phyloP scores from a whole-genome alignment of 1,139 yeast genomes.

The Saccharomyces hybrid region DNA sequence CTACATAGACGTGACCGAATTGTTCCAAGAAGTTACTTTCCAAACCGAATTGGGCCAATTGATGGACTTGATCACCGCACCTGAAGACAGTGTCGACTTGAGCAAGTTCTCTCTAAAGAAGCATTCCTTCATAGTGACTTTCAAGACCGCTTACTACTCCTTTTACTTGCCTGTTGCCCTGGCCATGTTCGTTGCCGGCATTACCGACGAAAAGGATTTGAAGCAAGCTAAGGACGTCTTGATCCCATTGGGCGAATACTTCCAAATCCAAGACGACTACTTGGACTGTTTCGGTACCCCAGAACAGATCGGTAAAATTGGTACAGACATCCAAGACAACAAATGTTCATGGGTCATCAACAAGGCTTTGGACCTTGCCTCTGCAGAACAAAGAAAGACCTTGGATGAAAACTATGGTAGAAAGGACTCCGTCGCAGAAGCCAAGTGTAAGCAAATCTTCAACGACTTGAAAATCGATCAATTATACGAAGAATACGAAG shows the following conservation, averaged over 20 bases:
- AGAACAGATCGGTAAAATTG: constrained; percentile 94
- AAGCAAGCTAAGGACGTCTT: constrained; percentile 83
- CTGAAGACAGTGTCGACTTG: constrained; percentile 88
- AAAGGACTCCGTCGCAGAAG: constrained; percentile 66
- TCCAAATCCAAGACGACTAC: constrained; percentile 97
- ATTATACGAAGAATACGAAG: constrained; percentile 77
- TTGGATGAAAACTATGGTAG: constrained; percentile 87
- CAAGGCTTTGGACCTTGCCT: constrained; percentile 76
- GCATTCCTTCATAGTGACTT: constrained; percentile 91
- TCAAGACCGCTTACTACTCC: constrained; percentile 95
- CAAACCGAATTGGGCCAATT: constrained; percentile 97
- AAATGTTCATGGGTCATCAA: constrained; percentile 97
- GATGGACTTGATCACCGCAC: constrained; percentile 91
- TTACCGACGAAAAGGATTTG: constrained; percentile 61
- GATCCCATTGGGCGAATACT: constrained; percentile 94
- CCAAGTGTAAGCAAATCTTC: constrained; percentile 66
- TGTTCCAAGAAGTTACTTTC: constrained; percentile 91
- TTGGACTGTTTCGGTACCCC: constrained; percentile 97
- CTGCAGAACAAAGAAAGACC: constrained; percentile 70
- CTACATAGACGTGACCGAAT: constrained; percentile 84
- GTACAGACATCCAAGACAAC: constrained; percentile 97
- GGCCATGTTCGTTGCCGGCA: constrained; percentile 90
- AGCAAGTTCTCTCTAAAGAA: constrained; percentile 77
- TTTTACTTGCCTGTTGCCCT: constrained; percentile 96
- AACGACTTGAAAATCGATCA: constrained; percentile 63